These are phyloP conservation scores for Monosporascus sp. DNA, from an alignment of 2,329 filamentous ascomycete species.

Conservation along the genomic window DNA sequence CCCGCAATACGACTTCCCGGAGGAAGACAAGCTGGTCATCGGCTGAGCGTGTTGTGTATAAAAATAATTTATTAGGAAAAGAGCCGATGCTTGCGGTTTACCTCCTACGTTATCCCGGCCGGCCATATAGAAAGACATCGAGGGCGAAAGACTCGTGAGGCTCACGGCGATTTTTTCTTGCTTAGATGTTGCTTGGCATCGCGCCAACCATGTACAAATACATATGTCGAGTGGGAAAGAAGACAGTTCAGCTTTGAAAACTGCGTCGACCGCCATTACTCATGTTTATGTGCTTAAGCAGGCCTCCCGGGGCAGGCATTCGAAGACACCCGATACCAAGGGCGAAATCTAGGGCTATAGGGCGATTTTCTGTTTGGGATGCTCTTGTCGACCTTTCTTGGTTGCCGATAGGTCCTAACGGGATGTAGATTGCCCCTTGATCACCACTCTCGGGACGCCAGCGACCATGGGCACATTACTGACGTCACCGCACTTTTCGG, in stretches of 20 bases:
- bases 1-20: slow-evolving; percentile 85
- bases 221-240: slow-evolving; percentile 19
- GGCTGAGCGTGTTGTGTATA: slow-evolving; percentile 58
- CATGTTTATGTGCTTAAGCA: neutral
- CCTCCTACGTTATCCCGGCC: neutral
- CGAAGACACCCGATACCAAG: too few relatives aligned
- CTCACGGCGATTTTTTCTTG: slow-evolving; percentile 7
- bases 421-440: too few relatives aligned
- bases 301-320: neutral
- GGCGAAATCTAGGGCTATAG: too few relatives aligned
- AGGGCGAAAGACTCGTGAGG: neutral
- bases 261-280: neutral
- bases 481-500: too few relatives aligned
- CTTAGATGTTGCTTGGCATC: slow-evolving; percentile 25
- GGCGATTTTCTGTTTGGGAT: too few relatives aligned
- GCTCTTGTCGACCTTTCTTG: too few relatives aligned
- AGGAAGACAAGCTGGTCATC: slow-evolving; percentile 83
- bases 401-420: too few relatives aligned
- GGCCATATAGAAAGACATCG: neutral
- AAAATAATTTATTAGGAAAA: slow-evolving; percentile 25
- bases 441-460: too few relatives aligned
- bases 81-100: slow-evolving; percentile 6
- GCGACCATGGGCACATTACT: too few relatives aligned
- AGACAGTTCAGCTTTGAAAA: neutral
- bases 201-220: slow-evolving; percentile 26